These are phyloP conservation scores for Collybia sordida DNA, from an alignment of 768 basidiomycete genomes.

Conservation along the genomic window DNA sequence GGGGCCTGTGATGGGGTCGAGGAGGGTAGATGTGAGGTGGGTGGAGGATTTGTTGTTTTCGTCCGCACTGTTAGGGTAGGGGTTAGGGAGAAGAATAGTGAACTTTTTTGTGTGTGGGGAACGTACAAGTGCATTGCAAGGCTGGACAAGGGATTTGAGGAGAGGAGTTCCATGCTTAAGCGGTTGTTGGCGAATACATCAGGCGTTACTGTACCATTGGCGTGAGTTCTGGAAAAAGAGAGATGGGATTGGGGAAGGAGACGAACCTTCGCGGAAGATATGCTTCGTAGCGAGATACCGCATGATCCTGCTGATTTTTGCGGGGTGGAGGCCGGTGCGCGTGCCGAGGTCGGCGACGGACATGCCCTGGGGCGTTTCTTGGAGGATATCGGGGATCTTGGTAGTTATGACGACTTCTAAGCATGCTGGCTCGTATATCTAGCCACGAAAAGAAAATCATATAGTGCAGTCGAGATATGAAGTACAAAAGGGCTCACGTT, in stretches of 20 bases:
- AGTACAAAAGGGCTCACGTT: background rate
- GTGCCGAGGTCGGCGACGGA: constrained; percentile 29
- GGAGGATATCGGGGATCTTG: constrained; percentile 37
- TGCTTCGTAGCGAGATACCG: constrained; percentile 39
- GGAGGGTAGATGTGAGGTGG: constrained; percentile 1
- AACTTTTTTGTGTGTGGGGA: too few relatives aligned
- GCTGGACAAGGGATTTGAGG: constrained; percentile 24
- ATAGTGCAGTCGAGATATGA: background rate
- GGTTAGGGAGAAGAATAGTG: background rate
- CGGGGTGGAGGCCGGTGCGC: constrained; percentile 27
- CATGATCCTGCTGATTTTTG: constrained; percentile 38
- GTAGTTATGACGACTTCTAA: constrained; percentile 32
- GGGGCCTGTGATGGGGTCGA: constrained; percentile 7
- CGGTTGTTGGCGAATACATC: constrained; percentile 41
- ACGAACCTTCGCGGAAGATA: constrained; percentile 30
- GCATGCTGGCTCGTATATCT: constrained; percentile 32
- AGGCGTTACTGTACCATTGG: constrained; percentile 25
- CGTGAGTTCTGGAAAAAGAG: too few relatives aligned
- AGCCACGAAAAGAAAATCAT: background rate
- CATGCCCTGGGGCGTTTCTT: constrained; percentile 33
- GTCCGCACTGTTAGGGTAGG: constrained; percentile 11
- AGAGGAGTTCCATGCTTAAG: constrained; percentile 29
- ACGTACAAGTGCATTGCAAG: too few relatives aligned
- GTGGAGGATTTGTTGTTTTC: too few relatives aligned
- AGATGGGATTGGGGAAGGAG: constrained; percentile 2